Percentiles rank a stretch among this genome's conserved stretches.
Evolutionary conservation across 208 protist genomes (phyloP).

Genomic region (Leptomonas pyrrhocoris): DNA sequence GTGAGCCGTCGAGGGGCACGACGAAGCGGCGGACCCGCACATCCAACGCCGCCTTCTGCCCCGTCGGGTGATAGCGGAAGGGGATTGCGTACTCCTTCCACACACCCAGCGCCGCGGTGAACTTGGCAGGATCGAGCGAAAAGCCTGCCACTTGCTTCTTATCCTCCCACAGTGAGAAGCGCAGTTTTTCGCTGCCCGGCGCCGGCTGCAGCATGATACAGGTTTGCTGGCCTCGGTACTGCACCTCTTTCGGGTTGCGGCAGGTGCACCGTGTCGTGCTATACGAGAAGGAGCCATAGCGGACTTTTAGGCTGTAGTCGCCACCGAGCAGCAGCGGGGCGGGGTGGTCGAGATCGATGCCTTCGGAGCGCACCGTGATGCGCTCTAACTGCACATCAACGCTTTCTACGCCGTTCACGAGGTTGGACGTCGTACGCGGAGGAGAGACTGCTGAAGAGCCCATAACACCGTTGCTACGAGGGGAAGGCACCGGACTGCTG

Average conservation of each 20-base stretch:
- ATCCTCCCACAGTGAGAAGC: slow-evolving; percentile 86
- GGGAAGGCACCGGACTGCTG: background rate
- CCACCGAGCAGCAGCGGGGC: slow-evolving; percentile 72
- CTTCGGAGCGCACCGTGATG: slow-evolving; percentile 58
- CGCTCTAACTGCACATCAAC: slow-evolving; percentile 69
- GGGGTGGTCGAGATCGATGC: slow-evolving; percentile 58
- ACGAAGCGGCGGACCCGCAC: slow-evolving; percentile 50
- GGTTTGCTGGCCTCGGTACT: slow-evolving; percentile 43
- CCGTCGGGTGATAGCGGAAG: slow-evolving; percentile 83
- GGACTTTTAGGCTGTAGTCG: slow-evolving; percentile 71
- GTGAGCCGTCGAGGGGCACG: background rate
- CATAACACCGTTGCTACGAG: background rate
- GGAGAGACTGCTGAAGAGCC: no score
- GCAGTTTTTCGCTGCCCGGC: slow-evolving; percentile 52
- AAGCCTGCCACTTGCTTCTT: slow-evolving; percentile 81
- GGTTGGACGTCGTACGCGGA: background rate
- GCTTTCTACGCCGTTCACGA: background rate
- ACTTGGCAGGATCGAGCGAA: slow-evolving; percentile 76
- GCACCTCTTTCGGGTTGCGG: slow-evolving; percentile 57
- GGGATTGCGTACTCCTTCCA: slow-evolving; percentile 86
- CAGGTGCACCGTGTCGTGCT: slow-evolving; percentile 49
- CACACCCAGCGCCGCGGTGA: slow-evolving; percentile 37
- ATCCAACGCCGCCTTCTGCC: slow-evolving; percentile 65
- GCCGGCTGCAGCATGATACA: slow-evolving; percentile 31
- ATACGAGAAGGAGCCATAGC: slow-evolving; percentile 53